Percentiles rank a stretch among this genome's conserved stretches.
Conservation (phyloP, 306 rosid species). For the Albizia julibrissin region DNA sequence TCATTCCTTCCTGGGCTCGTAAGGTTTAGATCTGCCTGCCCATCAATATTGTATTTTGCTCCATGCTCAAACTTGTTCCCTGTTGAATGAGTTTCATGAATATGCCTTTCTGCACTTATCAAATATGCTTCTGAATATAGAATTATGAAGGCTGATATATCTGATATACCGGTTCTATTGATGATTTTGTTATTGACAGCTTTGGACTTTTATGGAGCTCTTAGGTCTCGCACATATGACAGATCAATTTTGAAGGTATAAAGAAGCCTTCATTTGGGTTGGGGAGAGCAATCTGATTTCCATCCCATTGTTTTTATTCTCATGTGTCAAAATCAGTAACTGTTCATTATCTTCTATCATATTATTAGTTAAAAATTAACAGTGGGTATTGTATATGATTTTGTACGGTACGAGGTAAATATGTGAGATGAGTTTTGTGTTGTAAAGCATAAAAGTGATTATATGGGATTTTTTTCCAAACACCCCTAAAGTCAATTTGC, state of each 20-base stretch:
- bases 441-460: too few species aligned
- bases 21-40: constrained; percentile 19
- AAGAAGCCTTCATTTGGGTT: constrained; percentile 28
- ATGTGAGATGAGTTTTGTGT: too few species aligned
- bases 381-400: background rate
- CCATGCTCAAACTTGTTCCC: background rate
- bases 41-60: constrained; percentile 19
- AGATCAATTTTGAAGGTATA: constrained; percentile 76
- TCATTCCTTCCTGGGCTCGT: constrained; percentile 1
- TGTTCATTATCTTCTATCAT: constrained; percentile 10
- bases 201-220: constrained; percentile 96
- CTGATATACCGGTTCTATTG: constrained; percentile 5
- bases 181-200: constrained; percentile 62
- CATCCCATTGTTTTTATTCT: constrained; percentile 25
- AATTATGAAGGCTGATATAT: constrained; percentile 15
- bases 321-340: constrained; percentile 9
- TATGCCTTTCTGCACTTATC: constrained; percentile 15
- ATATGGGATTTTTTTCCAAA: too few species aligned
- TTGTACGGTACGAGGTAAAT: too few species aligned
- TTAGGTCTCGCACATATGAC: constrained; percentile 90
- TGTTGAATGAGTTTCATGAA: constrained; percentile 7
- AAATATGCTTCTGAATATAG: constrained; percentile 14
- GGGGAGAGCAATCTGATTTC: constrained; percentile 6
- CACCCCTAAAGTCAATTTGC: constrained; percentile 1
- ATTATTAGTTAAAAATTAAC: constrained; percentile 15